Evolutionary conservation across 768 basidiomycete genomes (phyloP), one percentile per base, ranked within the genome.

Genomic region (Steccherinum ochraceum): DNA sequence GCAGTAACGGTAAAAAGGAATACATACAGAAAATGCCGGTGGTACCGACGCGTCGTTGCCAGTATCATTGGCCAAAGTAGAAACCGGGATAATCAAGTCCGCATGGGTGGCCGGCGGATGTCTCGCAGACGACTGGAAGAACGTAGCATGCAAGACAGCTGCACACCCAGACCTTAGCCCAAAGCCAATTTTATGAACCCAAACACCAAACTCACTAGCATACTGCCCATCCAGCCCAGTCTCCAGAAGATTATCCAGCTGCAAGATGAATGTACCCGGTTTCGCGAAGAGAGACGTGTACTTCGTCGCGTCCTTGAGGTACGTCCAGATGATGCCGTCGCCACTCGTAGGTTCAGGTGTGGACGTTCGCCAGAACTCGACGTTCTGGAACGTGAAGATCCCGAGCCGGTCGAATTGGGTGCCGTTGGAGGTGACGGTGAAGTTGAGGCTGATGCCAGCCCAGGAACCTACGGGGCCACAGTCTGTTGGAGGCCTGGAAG

Each of bases 361-460:
- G 0, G 86, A 88, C 18, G 84, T 88, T 30, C 88, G 74, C 88
- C 87, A 88, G 46, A 89, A 86, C 64, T 89, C 88, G 5, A 86
- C 84, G 58, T 87, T 82, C 25, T 86, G 80, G 61, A 89, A 83
- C 4, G 84, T 85, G 57, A 91, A 85, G 13, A 81, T 76, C 1
- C 78, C 84, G 4, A 88, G 71, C 12, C 86, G 75, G 60, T 86
- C 84, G 51, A 78, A 87, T 61, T 87, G 85, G 11, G 57, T 58
- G n/a, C 88, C 88, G 49, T 87, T 89, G 50, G 80, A 82, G 2
- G 85, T 84, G 18, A 84, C 84, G 0, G 88, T 89, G 57, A 88
- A 81, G 62, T 89, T 89, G 27, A 89, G 69, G 7, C 80, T 84
- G 25, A 90, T 73, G 0, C 79, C 86, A 5, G 84, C 78, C 88